Evolutionary conservation across 2,329 filamentous ascomycete species (phyloP).

Genomic region (Colletotrichum theobromicola): DNA sequence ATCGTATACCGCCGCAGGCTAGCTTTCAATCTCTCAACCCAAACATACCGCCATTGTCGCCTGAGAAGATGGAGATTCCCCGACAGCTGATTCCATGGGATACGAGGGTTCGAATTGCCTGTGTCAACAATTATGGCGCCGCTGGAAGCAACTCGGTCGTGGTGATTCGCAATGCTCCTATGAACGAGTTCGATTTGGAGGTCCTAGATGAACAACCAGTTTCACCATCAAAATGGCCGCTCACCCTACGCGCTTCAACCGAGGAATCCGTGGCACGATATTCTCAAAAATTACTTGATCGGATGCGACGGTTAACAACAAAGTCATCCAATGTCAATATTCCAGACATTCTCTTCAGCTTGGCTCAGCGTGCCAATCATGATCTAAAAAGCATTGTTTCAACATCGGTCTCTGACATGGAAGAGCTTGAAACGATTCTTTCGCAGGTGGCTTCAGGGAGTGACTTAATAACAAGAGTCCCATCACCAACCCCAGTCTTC

Average conservation of each 20-base stretch:
- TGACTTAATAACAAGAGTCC: background rate
- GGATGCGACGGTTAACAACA: background rate
- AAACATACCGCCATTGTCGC: background rate
- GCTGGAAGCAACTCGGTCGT: conserved; percentile 28
- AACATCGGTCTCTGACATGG: background rate
- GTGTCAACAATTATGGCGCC: conserved; percentile 42
- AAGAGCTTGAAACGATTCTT: background rate
- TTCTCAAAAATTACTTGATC: background rate
- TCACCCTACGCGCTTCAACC: background rate
- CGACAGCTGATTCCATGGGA: background rate
- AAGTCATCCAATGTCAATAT: background rate
- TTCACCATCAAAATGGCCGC: background rate
- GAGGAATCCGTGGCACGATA: background rate
- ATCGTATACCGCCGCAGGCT: conserved; percentile 26
- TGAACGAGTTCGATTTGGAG: no score
- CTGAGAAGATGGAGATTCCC: background rate
- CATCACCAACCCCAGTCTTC: conserved; percentile 26
- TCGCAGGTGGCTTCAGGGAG: background rate
- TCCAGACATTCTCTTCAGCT: background rate
- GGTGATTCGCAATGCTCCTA: conserved; percentile 31
- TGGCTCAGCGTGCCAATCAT: background rate
- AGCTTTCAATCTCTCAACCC: conserved; percentile 32
- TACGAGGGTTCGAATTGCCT: conserved; percentile 20
- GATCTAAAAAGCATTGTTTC: background rate
- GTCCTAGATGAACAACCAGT: background rate